phyloP scores from a whole-genome alignment of 805 yeast species.

The Candida pini region DNA sequence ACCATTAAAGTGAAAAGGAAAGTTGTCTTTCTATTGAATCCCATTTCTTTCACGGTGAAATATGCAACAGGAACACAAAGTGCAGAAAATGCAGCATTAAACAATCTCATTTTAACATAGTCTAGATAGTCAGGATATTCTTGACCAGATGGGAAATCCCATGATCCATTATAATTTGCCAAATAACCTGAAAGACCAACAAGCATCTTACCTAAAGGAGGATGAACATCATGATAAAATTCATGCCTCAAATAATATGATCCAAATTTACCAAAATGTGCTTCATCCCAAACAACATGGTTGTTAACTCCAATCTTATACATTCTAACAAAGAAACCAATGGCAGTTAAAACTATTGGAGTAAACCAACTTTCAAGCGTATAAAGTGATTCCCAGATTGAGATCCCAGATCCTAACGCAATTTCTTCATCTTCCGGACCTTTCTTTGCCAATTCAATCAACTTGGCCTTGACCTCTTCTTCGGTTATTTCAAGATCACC shows the following conservation, averaged over 20 bases:
- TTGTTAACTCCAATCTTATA: conserved; percentile 66
- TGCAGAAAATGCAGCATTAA: conserved; percentile 81
- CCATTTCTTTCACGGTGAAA: conserved; percentile 70
- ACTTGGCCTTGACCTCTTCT: conserved; percentile 26
- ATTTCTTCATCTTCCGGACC: no score
- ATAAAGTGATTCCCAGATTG: conserved; percentile 7
- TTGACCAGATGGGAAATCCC: conserved; percentile 82
- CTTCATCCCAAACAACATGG: conserved; percentile 92
- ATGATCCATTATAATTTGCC: conserved; percentile 85
- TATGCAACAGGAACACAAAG: conserved; percentile 84
- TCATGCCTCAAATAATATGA: conserved; percentile 83
- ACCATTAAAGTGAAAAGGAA: conserved; percentile 82
- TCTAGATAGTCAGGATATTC: conserved; percentile 72
- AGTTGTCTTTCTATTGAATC: conserved; percentile 62
- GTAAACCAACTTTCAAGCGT: conserved; percentile 34
- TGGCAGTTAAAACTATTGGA: conserved; percentile 58
- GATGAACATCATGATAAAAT: conserved; percentile 94
- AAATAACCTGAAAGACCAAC: conserved; percentile 83
- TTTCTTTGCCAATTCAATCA: conserved; percentile 22
- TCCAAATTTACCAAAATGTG: conserved; percentile 94
- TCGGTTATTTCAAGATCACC: conserved; percentile 17
- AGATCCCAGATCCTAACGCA: conserved; percentile 1
- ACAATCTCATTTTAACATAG: conserved; percentile 79
- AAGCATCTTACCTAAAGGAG: conserved; percentile 92
- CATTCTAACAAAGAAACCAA: conserved; percentile 71